phyloP scores from a whole-genome alignment of 2,329 filamentous ascomycete genomes.

The Pleoardoris graminearum region DNA sequence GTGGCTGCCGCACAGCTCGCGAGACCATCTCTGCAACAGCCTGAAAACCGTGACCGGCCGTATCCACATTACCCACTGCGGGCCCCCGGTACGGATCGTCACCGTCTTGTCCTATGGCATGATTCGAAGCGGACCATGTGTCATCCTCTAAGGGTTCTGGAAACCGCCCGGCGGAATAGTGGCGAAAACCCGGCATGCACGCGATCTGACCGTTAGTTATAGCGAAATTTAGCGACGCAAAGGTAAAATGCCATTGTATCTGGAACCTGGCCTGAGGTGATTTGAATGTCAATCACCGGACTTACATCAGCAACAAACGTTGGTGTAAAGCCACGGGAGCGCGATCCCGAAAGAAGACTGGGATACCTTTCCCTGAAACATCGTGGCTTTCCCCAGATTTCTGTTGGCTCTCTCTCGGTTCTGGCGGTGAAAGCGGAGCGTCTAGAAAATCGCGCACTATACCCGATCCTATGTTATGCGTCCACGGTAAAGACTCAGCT shows the following conservation, averaged over 20 bases:
- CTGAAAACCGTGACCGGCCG: conserved; percentile 9
- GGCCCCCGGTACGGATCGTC: conserved; percentile 16
- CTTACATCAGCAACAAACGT: conserved; percentile 10
- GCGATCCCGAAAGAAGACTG: conserved; percentile 24
- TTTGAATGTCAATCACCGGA: conserved; percentile 1
- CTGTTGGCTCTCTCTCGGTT: conserved; percentile 27
- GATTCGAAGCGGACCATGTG: conserved; percentile 14
- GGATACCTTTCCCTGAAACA: conserved; percentile 32
- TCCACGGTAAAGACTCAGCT: conserved; percentile 30
- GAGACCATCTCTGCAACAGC: conserved; percentile 8
- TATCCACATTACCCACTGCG: conserved; percentile 13
- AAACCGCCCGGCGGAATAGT: conserved; percentile 12
- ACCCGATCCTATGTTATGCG: conserved; percentile 24
- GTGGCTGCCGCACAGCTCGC: conserved; percentile 1
- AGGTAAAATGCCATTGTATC: conserved; percentile 2
- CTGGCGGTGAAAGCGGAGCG: conserved; percentile 38
- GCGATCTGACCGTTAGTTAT: conserved; percentile 12
- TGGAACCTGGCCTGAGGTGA: background rate
- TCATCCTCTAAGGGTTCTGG: conserved; percentile 16
- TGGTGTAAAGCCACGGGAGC: conserved; percentile 17
- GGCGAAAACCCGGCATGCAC: conserved; percentile 13
- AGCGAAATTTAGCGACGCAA: background rate
- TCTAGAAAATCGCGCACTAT: conserved; percentile 39
- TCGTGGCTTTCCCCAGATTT: conserved; percentile 35
- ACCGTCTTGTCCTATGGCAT: conserved; percentile 17